Evolutionary conservation across 148 eudicot species (phyloP), one percentile per base, ranked within the genome.

Genomic region (Rhododendron molle): DNA sequence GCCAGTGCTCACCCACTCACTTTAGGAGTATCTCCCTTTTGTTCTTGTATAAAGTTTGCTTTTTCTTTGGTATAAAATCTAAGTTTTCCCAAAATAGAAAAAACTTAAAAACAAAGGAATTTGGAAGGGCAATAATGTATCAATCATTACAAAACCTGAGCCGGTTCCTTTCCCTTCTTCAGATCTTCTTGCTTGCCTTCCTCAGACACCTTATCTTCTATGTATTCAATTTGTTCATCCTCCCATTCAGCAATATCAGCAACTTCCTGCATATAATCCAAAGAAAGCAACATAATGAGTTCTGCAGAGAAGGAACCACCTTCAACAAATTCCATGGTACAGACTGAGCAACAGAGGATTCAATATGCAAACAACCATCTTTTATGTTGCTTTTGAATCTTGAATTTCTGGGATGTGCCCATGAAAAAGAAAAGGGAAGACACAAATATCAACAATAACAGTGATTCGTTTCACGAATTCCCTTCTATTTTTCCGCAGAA

Each of bases 181-280:
- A 97, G 87, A 89, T 95, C 99, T 79, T 90, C 95, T 88, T 87
- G 91, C 87, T 89, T 92, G 54, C 96, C 98, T 89, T 92, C 95
- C 67, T 94, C 98, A 1, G 98, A 83, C 86, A 97, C 95, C 86
- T 93, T 97, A 87, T 95, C 95, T 90, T 90, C 91, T 34, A 97
- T 93, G 80, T 89, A 93, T 82, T 93, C 96, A 50, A 95, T 94
- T 89, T 94, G 99, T 89, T 97, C 99, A 83, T 95, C 98, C 18
- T 93, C 98, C 99, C 98, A 97, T 85, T 95, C 86, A 81, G 99
- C 99, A 67, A 95, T 90, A 81, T 83, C 90, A 81, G 98, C 98
- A 81, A 93, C 98, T 92, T 97, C 98, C 99, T 97, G 87, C 85
- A 85, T 60, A 47, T 12, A 50, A 86, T n/a, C 16, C 81, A 71